These are phyloP conservation scores for Cladobotryum mycophilum DNA, from an alignment of 2,329 filamentous ascomycete genomes.

Conservation along the genomic window DNA sequence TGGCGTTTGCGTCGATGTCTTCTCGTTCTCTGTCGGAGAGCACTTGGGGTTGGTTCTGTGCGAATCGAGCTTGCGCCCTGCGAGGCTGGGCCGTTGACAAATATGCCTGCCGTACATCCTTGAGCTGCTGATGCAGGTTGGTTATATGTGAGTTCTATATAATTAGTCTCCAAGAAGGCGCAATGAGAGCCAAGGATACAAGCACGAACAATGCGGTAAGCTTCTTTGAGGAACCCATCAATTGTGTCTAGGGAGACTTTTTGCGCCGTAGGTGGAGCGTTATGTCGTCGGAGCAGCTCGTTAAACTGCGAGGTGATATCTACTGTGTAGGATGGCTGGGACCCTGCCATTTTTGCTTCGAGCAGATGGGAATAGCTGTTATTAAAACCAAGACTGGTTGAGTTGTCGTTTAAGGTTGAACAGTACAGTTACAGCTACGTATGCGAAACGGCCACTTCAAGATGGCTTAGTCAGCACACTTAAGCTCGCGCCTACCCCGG, in stretches of 20 bases:
- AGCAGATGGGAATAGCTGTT: background rate
- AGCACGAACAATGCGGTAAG: conserved; percentile 51
- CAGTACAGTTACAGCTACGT: conserved; percentile 9
- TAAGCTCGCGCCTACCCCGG: too few relatives aligned
- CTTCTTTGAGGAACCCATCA: conserved; percentile 88
- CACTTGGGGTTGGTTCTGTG: conserved; percentile 42
- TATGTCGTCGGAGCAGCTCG: conserved; percentile 55
- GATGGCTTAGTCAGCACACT: background rate
- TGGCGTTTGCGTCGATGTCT: conserved; percentile 80
- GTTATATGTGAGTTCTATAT: conserved; percentile 75
- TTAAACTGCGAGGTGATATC: conserved; percentile 66
- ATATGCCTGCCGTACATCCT: conserved; percentile 80
- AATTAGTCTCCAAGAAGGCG: conserved; percentile 1
- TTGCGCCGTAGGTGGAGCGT: conserved; percentile 42
- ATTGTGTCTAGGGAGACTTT: conserved; percentile 47
- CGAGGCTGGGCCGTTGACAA: conserved; percentile 71
- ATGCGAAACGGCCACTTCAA: background rate
- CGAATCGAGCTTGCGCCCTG: conserved; percentile 42
- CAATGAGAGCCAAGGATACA: background rate
- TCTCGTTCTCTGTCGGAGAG: conserved; percentile 80
- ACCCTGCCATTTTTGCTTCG: background rate
- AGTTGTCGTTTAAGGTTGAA: background rate
- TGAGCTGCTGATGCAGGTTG: conserved; percentile 73
- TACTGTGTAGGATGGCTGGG: conserved; percentile 30
- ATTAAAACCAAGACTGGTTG: background rate